A percentile compares a stretch with the other conserved stretches of the same genome.
Conservation (phyloP, 2,329 filamentous ascomycete species). For the Aaosphaeria pasadenensis region DNA sequence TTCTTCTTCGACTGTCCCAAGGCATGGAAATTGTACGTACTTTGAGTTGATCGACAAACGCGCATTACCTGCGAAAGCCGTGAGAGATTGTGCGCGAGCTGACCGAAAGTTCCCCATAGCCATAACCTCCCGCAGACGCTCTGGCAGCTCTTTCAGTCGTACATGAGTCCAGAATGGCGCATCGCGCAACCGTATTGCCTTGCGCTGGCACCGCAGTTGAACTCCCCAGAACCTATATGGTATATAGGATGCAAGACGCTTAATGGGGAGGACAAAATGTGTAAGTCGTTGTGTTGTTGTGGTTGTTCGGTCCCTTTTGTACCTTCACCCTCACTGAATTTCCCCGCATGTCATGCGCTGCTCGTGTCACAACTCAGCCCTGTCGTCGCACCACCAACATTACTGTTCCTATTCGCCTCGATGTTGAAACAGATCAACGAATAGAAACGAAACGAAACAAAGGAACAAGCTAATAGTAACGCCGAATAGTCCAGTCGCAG, state of each 20-base stretch:
- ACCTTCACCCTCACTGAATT: not conserved
- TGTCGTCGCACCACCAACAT: not conserved
- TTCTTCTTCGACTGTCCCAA: constrained; percentile 37
- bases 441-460: constrained; percentile 6
- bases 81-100: not conserved
- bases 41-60: constrained; percentile 12
- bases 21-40: constrained; percentile 34
- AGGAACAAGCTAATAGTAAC: constrained; percentile 9
- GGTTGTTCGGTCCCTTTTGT: not conserved
- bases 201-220: constrained; percentile 27
- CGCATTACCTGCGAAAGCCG: too few relatives aligned
- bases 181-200: constrained; percentile 33
- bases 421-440: not conserved
- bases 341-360: not conserved
- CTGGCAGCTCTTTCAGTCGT: constrained; percentile 30
- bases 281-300: constrained; percentile 15
- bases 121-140: constrained; percentile 31
- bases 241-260: constrained; percentile 31
- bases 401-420: not conserved
- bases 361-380: not conserved
- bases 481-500: constrained; percentile 27
- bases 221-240: constrained; percentile 29
- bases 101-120: constrained; percentile 9
- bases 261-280: constrained; percentile 33
- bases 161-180: constrained; percentile 29